Evolutionary conservation across 169 alveolate species (phyloP).

Genomic region (Eimeria sp.): DNA sequence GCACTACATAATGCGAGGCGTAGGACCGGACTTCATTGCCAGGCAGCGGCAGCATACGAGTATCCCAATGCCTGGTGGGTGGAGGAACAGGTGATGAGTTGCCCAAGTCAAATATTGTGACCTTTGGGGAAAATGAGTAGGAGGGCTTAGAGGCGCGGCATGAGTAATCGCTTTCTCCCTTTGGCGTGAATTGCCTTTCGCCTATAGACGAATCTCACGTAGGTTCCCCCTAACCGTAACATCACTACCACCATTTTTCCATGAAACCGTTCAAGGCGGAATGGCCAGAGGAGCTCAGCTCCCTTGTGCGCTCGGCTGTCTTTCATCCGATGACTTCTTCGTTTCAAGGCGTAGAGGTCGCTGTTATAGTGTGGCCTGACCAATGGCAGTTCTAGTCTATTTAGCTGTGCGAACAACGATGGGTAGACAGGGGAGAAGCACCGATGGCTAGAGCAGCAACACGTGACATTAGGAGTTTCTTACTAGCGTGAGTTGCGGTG

Average conservation of each 20-base stretch:
- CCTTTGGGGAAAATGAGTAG: background rate
- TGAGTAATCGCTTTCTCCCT: background rate
- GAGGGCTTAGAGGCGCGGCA: background rate
- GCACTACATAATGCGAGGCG: background rate
- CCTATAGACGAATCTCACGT: background rate
- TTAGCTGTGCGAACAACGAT: background rate
- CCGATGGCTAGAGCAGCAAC: background rate
- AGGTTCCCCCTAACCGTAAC: background rate
- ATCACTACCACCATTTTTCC: background rate
- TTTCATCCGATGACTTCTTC: background rate
- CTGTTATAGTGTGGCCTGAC: background rate
- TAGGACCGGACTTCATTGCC: slow-evolving; percentile 5
- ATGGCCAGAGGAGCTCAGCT: background rate
- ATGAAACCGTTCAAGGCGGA: background rate
- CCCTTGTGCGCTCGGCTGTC: background rate
- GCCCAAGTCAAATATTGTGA: background rate
- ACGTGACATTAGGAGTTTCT: background rate
- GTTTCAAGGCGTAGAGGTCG: background rate
- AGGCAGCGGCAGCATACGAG: slow-evolving; percentile 24
- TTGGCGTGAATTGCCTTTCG: background rate
- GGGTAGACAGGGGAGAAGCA: background rate
- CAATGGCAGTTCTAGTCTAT: background rate
- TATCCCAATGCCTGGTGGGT: slow-evolving; percentile 6
- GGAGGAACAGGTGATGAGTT: background rate
- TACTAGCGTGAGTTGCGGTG: background rate